A percentile compares a stretch with the other conserved stretches of the same genome.
These are phyloP conservation scores for Cyclotella cryptica DNA, from an alignment of 108 stramenopile genomes.

Conservation along the genomic window DNA sequence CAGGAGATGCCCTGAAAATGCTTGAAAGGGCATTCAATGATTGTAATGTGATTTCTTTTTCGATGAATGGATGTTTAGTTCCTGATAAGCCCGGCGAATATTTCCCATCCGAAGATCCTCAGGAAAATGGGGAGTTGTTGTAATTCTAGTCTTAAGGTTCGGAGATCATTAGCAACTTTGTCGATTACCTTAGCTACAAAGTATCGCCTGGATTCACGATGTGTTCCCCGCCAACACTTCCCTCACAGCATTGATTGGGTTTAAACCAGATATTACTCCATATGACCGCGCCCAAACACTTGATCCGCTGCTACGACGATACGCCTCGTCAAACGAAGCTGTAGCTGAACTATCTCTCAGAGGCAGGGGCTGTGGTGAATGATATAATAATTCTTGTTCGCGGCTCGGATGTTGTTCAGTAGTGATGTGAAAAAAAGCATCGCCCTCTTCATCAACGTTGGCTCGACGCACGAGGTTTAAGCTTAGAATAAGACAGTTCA, in stretches of 20 bases:
- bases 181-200: no score
- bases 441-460: conserved; percentile 50
- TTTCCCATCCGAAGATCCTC: conserved; percentile 26
- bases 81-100: conserved; percentile 25
- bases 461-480: conserved; percentile 55
- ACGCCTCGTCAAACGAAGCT: neutral
- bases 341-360: neutral
- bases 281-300: conserved; percentile 7
- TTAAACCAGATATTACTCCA: conserved; percentile 13
- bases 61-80: neutral
- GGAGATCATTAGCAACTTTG: no score
- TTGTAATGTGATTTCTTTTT: conserved; percentile 55
- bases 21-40: conserved; percentile 60
- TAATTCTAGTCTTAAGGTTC: neutral
- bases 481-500: conserved; percentile 57
- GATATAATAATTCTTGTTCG: conserved; percentile 31
- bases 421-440: conserved; percentile 38
- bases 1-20: conserved; percentile 31
- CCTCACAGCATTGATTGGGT: conserved; percentile 15
- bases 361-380: conserved; percentile 4
- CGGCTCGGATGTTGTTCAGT: conserved; percentile 22
- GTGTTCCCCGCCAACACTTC: neutral
- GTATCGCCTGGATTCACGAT: no score
- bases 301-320: neutral
- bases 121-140: conserved; percentile 22